Evolutionary conservation across 345 rosid genomes (phyloP).

Genomic region (Boechera retrofracta): DNA sequence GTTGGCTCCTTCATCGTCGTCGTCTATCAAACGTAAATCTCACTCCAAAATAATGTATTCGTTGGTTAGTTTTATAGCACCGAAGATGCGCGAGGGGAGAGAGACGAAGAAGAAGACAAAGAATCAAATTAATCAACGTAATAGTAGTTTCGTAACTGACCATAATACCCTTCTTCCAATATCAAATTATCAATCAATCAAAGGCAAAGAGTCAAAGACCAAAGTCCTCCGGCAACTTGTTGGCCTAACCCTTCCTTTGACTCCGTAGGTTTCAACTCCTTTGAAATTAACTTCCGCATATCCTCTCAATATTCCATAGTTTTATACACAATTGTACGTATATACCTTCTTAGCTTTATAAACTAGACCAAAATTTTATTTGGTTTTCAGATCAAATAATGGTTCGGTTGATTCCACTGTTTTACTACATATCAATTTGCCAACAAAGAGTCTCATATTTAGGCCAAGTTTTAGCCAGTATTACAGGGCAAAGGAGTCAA

Average conservation of each 20-base stretch:
- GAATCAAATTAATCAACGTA: constrained; percentile 43
- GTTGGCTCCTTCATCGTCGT: constrained; percentile 51
- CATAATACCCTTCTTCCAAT: constrained; percentile 26
- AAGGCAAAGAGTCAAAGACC: too few species aligned
- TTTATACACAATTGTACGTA: background rate
- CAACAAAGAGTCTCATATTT: background rate
- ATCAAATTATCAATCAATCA: background rate
- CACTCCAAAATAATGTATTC: background rate
- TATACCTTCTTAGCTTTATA: too few species aligned
- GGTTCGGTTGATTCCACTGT: background rate
- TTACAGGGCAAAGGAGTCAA: background rate
- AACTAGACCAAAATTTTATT: too few species aligned
- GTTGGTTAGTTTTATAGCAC: constrained; percentile 22
- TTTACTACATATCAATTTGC: background rate
- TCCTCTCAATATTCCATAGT: background rate
- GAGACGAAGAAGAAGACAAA: constrained; percentile 48
- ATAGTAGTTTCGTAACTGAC: constrained; percentile 26
- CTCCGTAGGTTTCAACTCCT: constrained; percentile 15
- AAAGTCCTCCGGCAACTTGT: constrained; percentile 6
- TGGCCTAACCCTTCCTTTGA: constrained; percentile 19
- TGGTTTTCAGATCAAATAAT: background rate
- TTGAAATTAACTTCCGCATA: background rate
- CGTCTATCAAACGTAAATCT: constrained; percentile 21
- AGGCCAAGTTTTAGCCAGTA: background rate
- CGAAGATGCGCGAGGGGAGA: constrained; percentile 26